Percentiles rank a stretch among this genome's conserved stretches.
Evolutionary conservation across 345 rosid species (phyloP).

Genomic region (Salix brachista): DNA sequence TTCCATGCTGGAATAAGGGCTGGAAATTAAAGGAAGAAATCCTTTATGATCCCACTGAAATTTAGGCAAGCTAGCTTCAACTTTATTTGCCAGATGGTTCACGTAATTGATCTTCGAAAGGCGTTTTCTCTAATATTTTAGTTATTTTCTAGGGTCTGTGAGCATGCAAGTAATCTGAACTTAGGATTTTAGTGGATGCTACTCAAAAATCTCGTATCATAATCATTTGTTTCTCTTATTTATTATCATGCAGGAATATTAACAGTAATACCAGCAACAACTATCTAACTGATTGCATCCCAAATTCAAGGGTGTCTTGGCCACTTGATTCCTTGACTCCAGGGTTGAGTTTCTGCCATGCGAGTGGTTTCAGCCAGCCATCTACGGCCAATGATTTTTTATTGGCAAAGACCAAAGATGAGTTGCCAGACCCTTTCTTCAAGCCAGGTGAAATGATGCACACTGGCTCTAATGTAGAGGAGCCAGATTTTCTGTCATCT

Average conservation of each 20-base stretch:
- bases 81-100: background rate
- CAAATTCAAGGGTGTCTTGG: constrained; percentile 21
- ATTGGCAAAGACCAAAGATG: constrained; percentile 20
- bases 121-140: background rate
- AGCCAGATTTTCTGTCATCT: background rate
- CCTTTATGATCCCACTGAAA: background rate
- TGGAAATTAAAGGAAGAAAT: background rate
- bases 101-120: background rate
- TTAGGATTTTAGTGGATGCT: background rate
- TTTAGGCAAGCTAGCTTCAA: background rate
- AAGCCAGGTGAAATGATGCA: constrained; percentile 18
- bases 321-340: constrained; percentile 8
- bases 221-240: background rate
- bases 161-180: background rate
- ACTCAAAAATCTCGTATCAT: background rate
- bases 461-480: background rate
- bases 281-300: background rate
- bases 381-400: constrained; percentile 20
- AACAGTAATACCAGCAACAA: background rate
- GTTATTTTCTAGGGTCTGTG: background rate
- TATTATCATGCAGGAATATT: constrained; percentile 14
- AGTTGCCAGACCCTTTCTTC: constrained; percentile 25
- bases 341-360: background rate
- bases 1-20: background rate
- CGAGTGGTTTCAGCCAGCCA: constrained; percentile 4